A percentile compares a stretch with the other conserved stretches of the same genome.
These are phyloP conservation scores for Corynespora cassiicola DNA, from an alignment of 2,329 filamentous ascomycete species.

Conservation along the genomic window DNA sequence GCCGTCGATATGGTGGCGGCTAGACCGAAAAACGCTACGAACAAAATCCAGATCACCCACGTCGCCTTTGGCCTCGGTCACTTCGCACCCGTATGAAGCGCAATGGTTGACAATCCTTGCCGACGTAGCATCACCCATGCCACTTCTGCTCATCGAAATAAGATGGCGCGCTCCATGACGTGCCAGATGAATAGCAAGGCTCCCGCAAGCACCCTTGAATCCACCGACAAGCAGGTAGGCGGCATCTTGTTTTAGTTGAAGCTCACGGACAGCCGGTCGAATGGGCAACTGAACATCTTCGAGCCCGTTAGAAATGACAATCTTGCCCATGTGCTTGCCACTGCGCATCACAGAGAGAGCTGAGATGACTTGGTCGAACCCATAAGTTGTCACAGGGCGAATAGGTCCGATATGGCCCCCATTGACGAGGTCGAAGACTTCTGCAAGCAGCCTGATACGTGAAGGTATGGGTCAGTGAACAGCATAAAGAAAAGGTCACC, in stretches of 20 bases:
- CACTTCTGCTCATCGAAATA: too few relatives aligned
- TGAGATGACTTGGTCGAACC: slow-evolving; percentile 28
- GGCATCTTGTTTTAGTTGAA: slow-evolving; percentile 11
- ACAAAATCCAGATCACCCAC: neutral
- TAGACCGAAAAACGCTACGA: neutral
- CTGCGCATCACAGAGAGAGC: slow-evolving; percentile 36
- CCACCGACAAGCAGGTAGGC: slow-evolving; percentile 26
- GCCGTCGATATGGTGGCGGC: slow-evolving; percentile 23
- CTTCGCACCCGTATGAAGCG: too few relatives aligned
- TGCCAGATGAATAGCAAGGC: slow-evolving; percentile 16
- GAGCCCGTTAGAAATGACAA: slow-evolving; percentile 39
- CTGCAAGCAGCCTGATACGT: neutral
- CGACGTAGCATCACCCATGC: too few relatives aligned
- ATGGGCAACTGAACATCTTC: slow-evolving; percentile 17
- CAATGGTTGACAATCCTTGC: too few relatives aligned
- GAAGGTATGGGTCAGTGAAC: too few relatives aligned
- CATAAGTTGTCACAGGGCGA: slow-evolving; percentile 24
- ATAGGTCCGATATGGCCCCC: slow-evolving; percentile 36
- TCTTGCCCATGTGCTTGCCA: slow-evolving; percentile 48
- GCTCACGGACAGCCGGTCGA: neutral
- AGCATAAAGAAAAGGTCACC: too few relatives aligned
- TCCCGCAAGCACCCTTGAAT: slow-evolving; percentile 20
- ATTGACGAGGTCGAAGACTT: slow-evolving; percentile 2
- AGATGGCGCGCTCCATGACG: slow-evolving; percentile 15
- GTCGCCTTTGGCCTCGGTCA: slow-evolving; percentile 2